Evolutionary conservation across 1,139 yeast species (phyloP).

Genomic region (Groenewaldozyma sp.): DNA sequence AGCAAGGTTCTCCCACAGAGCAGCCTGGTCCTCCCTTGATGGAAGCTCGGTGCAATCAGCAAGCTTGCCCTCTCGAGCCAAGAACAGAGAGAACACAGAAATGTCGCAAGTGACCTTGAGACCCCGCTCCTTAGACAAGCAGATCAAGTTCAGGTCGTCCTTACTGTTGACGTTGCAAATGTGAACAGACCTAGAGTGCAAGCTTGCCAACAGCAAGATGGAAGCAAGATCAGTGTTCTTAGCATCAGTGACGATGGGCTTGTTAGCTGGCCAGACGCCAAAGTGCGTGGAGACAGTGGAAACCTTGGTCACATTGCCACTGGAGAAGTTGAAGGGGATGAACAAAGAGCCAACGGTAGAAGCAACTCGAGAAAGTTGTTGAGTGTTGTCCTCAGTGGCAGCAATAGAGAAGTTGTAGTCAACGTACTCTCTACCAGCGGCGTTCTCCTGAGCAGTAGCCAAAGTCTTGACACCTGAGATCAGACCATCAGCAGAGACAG

Average conservation of each 20-base stretch:
- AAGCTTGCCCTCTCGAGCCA: constrained; percentile 61
- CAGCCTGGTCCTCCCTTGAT: constrained; percentile 66
- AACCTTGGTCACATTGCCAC: constrained; percentile 51
- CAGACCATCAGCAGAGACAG: constrained; percentile 56
- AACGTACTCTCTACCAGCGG: constrained; percentile 54
- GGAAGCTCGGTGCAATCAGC: constrained; percentile 70
- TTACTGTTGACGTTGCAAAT: constrained; percentile 75
- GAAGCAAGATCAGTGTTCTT: constrained; percentile 88
- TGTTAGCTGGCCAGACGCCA: constrained; percentile 71
- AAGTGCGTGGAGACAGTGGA: constrained; percentile 72
- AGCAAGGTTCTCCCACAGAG: constrained; percentile 68
- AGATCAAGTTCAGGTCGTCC: constrained; percentile 76
- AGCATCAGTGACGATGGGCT: constrained; percentile 90
- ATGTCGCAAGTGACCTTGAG: constrained; percentile 87
- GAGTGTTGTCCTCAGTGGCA: constrained; percentile 63
- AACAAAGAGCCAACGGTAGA: constrained; percentile 68
- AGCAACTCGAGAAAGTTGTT: constrained; percentile 53
- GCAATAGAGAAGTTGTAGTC: constrained; percentile 80
- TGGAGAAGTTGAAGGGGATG: constrained; percentile 70
- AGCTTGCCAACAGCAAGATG: constrained; percentile 77
- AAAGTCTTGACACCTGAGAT: constrained; percentile 59
- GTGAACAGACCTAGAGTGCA: constrained; percentile 79
- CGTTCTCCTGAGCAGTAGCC: constrained; percentile 42
- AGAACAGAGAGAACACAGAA: constrained; percentile 68
- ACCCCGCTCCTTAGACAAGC: constrained; percentile 76